phyloP scores from a whole-genome alignment of 2,329 filamentous ascomycete species.

The Beauveria sp. region DNA sequence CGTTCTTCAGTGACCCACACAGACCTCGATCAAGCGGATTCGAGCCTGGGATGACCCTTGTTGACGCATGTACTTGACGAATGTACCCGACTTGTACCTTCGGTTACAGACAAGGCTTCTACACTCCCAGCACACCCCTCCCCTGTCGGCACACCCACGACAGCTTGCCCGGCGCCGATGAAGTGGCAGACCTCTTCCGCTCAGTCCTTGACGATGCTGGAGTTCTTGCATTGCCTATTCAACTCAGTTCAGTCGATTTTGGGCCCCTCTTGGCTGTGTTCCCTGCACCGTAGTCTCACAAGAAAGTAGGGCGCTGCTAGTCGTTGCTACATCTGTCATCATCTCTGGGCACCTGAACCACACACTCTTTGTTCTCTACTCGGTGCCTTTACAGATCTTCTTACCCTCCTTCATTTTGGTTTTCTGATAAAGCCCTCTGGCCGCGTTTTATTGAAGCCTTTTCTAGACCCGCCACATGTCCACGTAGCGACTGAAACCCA shows the following conservation, averaged over 20 bases:
- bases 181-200: not conserved
- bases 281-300: not conserved
- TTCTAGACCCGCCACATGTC: not conserved
- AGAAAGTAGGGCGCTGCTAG: not conserved
- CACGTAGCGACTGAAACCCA: not conserved
- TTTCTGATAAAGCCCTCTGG: not conserved
- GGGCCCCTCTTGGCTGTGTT: not conserved
- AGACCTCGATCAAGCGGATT: conserved; percentile 1
- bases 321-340: not conserved
- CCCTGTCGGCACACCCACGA: not conserved
- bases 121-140: not conserved
- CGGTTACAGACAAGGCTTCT: not conserved
- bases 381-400: not conserved
- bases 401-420: not conserved
- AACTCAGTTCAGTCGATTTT: not conserved
- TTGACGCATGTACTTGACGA: not conserved
- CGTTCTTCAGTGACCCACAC: not conserved
- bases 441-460: not conserved
- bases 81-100: conserved; percentile 7
- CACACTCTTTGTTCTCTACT: not conserved
- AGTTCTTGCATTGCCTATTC: not conserved
- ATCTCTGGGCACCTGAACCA: not conserved
- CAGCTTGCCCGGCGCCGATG: not conserved
- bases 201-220: conserved; percentile 2
- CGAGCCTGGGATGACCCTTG: too few relatives aligned